Percentiles rank a stretch among this genome's conserved stretches.
Conservation (phyloP, 768 basidiomycete species). For the Pleurotus platypus region DNA sequence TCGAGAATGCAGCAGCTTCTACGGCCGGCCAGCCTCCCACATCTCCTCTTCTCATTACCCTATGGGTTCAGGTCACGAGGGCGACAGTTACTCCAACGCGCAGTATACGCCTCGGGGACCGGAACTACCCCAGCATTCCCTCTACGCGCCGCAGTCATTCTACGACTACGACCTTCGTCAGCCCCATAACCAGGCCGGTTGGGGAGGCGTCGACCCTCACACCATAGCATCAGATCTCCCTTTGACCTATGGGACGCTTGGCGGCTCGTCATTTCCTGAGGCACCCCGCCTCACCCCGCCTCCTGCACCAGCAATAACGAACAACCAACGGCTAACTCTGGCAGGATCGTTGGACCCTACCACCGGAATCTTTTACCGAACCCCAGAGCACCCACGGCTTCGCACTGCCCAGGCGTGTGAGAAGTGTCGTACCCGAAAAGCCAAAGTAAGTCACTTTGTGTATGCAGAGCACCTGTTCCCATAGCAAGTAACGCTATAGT, state of each 20-base stretch:
- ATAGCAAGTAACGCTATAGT: slow-evolving; percentile 33
- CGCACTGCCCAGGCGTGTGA: slow-evolving; percentile 76
- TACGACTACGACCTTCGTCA: background rate
- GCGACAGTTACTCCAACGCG: background rate
- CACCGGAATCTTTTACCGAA: slow-evolving; percentile 65
- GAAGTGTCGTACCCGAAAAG: slow-evolving; percentile 69
- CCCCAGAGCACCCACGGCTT: slow-evolving; percentile 59
- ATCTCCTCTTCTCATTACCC: background rate
- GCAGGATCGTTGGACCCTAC: slow-evolving; percentile 61
- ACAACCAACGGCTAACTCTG: slow-evolving; percentile 26
- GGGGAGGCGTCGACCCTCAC: background rate
- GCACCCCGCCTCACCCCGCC: slow-evolving; percentile 5
- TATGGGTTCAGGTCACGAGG: background rate
- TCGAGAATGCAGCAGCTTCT: background rate
- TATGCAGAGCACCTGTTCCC: background rate
- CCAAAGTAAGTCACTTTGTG: slow-evolving; percentile 49
- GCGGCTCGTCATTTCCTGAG: background rate
- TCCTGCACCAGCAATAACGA: background rate
- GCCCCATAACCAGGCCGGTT: background rate
- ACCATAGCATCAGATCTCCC: background rate
- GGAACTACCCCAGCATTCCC: background rate
- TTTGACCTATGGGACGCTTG: background rate
- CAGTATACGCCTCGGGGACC: background rate
- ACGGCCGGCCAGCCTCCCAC: background rate
- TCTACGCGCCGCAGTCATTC: background rate